Base-by-base conservation (phyloP, 106 monocot species). In the Dendrobium huoshanense region DNA sequence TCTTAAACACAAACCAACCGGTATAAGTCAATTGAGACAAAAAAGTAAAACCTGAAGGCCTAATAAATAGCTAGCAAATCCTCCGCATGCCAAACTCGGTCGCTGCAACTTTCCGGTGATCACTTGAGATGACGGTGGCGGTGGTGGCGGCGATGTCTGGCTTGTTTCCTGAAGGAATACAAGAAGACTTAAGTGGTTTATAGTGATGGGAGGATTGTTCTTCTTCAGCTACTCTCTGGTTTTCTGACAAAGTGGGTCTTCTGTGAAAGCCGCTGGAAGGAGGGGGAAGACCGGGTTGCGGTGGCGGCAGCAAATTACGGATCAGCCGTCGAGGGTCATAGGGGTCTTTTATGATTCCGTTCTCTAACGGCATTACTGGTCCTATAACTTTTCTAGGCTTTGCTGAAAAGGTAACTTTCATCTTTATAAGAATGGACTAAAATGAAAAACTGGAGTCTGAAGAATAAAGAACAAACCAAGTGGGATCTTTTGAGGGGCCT, bases 371-470 rank as follows among this genome's bases (percentile, higher is more conserved):
- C 65, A 90, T 73, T 37, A 92, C 90, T 27, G 94, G 88, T n/a
- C 96, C 93, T 22, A 88, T 81, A 31, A 82, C 84, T 82, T 89
- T 97, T 42, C 94, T 92, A 8, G 88, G 89, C 68, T 83, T 92
- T 78, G 91, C 94, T 92, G 91, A 41, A 85, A 79, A 44, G 5
- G 45, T 5, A 45, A 45, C 45, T 45, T 45, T 8, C 6, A 7
- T 45, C 6, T 45, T 45, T 45, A 7, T 15, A 13, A 51, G 13
- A 51, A 51, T 11, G 51, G 13, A 51, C 10, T 13, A 51, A 15
- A 51, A 51, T 51, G 13, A 37, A 51, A 3, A 51, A 16, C 0
- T 0, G 15, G 10, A 51, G 13, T 48, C 49, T 4, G 13, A 29
- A 40, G 16, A 48, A 4, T 25, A 11, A 77, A 72, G 22, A 41